Percentiles rank a stretch among this genome's conserved stretches.
phyloP scores from a whole-genome alignment of 169 alveolate genomes.

The Cryptosporidium andersoni region DNA sequence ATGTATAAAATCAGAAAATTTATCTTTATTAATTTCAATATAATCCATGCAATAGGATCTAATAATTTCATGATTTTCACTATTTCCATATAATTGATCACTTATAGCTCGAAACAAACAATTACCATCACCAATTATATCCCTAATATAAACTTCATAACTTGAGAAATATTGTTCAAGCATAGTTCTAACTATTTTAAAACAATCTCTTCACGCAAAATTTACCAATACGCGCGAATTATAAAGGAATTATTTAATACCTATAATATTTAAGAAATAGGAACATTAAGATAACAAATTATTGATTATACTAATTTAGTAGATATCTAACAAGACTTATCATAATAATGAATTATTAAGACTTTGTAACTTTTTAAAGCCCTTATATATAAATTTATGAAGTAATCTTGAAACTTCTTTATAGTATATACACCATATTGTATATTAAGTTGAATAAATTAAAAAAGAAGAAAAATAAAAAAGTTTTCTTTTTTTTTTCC shows the following conservation, averaged over 20 bases:
- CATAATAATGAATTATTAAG: too few relatives aligned
- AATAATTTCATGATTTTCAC: slow-evolving; percentile 73
- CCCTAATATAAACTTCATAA: slow-evolving; percentile 11
- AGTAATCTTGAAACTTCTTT: too few relatives aligned
- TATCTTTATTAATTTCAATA: slow-evolving; percentile 74
- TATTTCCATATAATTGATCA: slow-evolving; percentile 78
- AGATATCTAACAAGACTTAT: too few relatives aligned
- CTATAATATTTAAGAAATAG: too few relatives aligned
- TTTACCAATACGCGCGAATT: neutral
- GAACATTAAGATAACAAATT: too few relatives aligned
- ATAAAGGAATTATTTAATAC: neutral
- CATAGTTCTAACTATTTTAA: neutral
- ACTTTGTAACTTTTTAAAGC: too few relatives aligned
- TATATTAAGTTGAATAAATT: too few relatives aligned
- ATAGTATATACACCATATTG: too few relatives aligned
- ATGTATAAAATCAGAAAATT: slow-evolving; percentile 78
- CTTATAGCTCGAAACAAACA: slow-evolving; percentile 82
- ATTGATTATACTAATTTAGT: too few relatives aligned
- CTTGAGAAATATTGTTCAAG: slow-evolving; percentile 6
- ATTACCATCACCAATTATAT: slow-evolving; percentile 81
- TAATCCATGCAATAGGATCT: slow-evolving; percentile 76
- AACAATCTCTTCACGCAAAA: neutral
- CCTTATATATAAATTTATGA: too few relatives aligned
- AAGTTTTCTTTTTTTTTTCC: too few relatives aligned
- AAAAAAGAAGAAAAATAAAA: too few relatives aligned